Base-by-base conservation (phyloP, 164 flowering plant genomes). In the Kalanchoe fedtschenkoi region DNA sequence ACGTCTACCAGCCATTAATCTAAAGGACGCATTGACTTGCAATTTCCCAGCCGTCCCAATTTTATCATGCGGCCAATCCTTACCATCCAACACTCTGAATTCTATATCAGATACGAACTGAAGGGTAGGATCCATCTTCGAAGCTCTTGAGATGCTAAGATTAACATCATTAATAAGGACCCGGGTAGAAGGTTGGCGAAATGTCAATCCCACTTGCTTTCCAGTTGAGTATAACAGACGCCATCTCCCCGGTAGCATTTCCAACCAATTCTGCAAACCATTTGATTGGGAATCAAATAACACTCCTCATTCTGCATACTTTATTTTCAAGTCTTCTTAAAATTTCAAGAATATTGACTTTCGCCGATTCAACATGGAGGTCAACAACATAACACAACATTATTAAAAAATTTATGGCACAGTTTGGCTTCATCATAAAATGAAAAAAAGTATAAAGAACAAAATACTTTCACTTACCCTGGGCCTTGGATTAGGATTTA, bases 231-330 rank as follows among this genome's bases (percentile, higher is more conserved):
- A 93, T 51, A 93, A 62, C 21, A 93, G 69, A 16, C 98, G 89
- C 97, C 98, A 93, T 69, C 75, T 86, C 54, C 98, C 98, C 2
- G 96, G 97, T 29, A 93, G 78, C 64, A 86, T 65, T 65, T 80
- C 80, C 62, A 83, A 71, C 98, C 98, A 90, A 56, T 85, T 76
- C 98, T 93, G 87, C 72, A 67, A 4, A 17, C 11, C 39, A 47
- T 47, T 47, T 21, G 14, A 22, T 6, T 6, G 26, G 14, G 10
- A 21, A 47, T 19, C 54, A 19, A 7, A 19, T n/a, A 17, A n/a
- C 5, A 22, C 2, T 22, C 54, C 13, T 22, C 28, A 47, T 47
- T 47, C 29, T 29, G 24, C 28, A 22, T 22, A 22, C 1, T 44
- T 44, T 0, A 19, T 17, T 44, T 22, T 9, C 28, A 22, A 22